Evolutionary conservation across 2,329 filamentous ascomycete species (phyloP), one percentile per base, ranked within the genome.

Genomic region (Zasmidium angulare): DNA sequence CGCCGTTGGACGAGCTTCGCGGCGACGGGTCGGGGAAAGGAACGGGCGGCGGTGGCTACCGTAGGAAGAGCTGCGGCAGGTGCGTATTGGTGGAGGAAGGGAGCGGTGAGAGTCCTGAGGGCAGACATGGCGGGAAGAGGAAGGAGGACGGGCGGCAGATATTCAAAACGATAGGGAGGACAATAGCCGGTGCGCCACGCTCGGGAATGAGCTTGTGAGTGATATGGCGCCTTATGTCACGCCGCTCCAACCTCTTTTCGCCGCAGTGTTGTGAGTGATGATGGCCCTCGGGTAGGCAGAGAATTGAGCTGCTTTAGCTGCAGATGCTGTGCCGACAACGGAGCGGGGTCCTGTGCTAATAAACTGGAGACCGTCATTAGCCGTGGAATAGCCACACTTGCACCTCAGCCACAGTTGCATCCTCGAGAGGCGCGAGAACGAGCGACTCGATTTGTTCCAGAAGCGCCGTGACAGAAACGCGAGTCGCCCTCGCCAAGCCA

Each of bases 1-100:
- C 73, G 68, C 53, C 73, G 69, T 54, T 74, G 72, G 47, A 69
- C 61, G 58, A 74, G 60, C 59, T 68, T 71, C 46, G 71, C 70
- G 36, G 70, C 69, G 53, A 72, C 56, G 53, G 70, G 69, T 55
- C 69, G 62, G 29, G 69, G 66, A 60, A 73, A 71, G 49, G 69
- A 53, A 53, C 66, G 66, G 40, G 66, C 57, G 40, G 67, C 57
- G 29, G 63, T 50, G 60, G 60, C 50, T 55, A 59, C 61, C 24
- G 66, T 50, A 49, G 54, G 19, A n/a, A 22, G 48, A 20, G 51
- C 19, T 17, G 56, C 47, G 3, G 46, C 2, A 26, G 56, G 14
- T 48, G 56, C 43, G 26, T 29, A 29, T 29, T 29, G 26, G 26
- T 29, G 26, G 50, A 46, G 31, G 56, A 49, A 20, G 31, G 31